Evolutionary conservation across 1,284 basidiomycete species (phyloP).

Genomic region (Leccinum subrobustum): DNA sequence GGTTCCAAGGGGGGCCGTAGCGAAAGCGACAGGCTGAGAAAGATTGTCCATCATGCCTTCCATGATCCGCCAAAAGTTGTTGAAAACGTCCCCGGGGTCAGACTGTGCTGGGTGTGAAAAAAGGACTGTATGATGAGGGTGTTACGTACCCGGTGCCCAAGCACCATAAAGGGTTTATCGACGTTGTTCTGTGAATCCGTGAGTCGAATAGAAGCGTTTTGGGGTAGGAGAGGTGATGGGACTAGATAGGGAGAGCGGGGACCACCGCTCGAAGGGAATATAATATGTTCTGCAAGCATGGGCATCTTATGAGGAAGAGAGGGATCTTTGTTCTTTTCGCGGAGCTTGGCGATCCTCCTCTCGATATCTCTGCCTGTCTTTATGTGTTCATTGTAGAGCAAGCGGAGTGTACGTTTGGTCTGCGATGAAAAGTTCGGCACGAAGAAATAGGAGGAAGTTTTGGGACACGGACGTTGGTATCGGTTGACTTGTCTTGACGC

Average conservation of each 20-base stretch:
- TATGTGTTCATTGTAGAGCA: constrained; percentile 69
- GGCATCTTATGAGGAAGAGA: no score
- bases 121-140: background rate
- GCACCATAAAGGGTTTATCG: constrained; percentile 82
- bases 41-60: constrained; percentile 80
- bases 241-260: constrained; percentile 29
- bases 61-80: constrained; percentile 27
- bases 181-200: constrained; percentile 72
- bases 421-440: constrained; percentile 32
- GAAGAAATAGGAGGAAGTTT: constrained; percentile 7
- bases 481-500: constrained; percentile 62
- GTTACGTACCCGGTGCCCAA: constrained; percentile 56
- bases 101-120: constrained; percentile 41
- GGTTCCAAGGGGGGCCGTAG: constrained; percentile 67
- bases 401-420: constrained; percentile 72
- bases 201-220: constrained; percentile 42
- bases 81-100: constrained; percentile 57
- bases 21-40: constrained; percentile 82
- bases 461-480: constrained; percentile 57
- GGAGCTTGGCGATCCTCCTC: constrained; percentile 48
- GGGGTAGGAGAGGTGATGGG: background rate
- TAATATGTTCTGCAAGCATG: no score
- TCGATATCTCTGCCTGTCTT: constrained; percentile 69
- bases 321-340: no score
- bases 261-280: constrained; percentile 34